Conservation (phyloP, 495 filamentous ascomycete species). For the Staphylotrichum tortipilum region DNA sequence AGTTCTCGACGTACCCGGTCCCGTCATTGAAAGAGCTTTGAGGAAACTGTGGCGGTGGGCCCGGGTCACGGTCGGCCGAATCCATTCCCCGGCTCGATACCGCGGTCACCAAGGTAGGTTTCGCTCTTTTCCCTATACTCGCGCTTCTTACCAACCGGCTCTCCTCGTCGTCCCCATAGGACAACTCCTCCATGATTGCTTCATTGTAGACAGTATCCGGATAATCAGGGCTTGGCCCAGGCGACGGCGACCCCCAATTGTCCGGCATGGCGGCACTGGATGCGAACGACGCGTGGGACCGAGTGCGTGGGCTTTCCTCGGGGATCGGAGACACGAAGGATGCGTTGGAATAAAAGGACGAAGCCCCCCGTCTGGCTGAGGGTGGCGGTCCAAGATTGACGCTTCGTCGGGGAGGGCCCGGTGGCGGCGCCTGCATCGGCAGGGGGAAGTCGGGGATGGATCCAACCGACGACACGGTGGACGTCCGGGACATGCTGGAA, state of each 20-base stretch:
- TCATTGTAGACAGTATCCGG: slow-evolving; percentile 43
- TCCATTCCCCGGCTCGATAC: slow-evolving; percentile 13
- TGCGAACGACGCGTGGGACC: slow-evolving; percentile 62
- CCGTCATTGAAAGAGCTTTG: slow-evolving; percentile 32
- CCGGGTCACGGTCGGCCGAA: slow-evolving; percentile 15
- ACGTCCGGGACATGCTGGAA: slow-evolving; percentile 34
- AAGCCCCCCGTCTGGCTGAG: slow-evolving; percentile 57
- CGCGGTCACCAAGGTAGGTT: slow-evolving; percentile 62
- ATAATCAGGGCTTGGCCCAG: slow-evolving; percentile 31
- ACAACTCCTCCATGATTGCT: slow-evolving; percentile 39
- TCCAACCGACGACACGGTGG: slow-evolving; percentile 47
- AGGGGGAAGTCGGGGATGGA: slow-evolving; percentile 55
- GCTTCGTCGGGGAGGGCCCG: slow-evolving; percentile 42
- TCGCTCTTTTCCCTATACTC: slow-evolving; percentile 65
- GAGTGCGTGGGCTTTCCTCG: slow-evolving; percentile 61
- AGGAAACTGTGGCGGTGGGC: slow-evolving; percentile 28
- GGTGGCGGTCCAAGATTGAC: slow-evolving; percentile 57
- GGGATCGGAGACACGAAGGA: slow-evolving; percentile 83
- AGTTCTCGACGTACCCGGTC: slow-evolving; percentile 37
- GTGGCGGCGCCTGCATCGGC: slow-evolving; percentile 32
- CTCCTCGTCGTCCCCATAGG: slow-evolving; percentile 45
- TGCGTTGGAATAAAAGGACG: slow-evolving; percentile 63
- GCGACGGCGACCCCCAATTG: slow-evolving; percentile 48
- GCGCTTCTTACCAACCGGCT: slow-evolving; percentile 65
- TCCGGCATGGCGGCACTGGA: slow-evolving; percentile 75